These are phyloP conservation scores for Boletus patriciae DNA, from an alignment of 768 basidiomycete genomes.

Conservation along the genomic window DNA sequence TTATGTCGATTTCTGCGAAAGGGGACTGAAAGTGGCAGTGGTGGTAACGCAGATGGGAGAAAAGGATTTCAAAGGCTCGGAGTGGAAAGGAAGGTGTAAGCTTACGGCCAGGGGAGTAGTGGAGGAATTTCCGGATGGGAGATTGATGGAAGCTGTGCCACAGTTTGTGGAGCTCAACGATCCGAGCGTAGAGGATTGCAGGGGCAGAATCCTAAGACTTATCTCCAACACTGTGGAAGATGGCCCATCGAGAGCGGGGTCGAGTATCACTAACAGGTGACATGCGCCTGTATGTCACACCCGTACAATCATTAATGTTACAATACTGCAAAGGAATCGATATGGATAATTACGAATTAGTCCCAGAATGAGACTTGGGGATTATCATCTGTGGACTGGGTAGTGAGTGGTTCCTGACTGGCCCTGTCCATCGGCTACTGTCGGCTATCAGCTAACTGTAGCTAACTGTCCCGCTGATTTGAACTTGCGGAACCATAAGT, in stretches of 20 bases:
- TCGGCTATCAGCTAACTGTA: no score
- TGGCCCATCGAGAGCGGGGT: not conserved
- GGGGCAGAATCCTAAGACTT: conserved; percentile 19
- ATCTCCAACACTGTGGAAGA: conserved; percentile 15
- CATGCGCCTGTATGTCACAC: conserved; percentile 1
- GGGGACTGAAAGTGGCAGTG: conserved; percentile 14
- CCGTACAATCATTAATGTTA: not conserved
- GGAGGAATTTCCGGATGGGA: conserved; percentile 11
- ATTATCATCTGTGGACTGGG: not conserved
- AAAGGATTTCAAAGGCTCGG: conserved; percentile 1
- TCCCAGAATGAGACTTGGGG: not conserved
- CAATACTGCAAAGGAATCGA: not conserved
- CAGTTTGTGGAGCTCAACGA: conserved; percentile 14
- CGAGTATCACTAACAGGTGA: not conserved
- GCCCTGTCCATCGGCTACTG: no score
- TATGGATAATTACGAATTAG: not conserved
- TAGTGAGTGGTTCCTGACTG: no score
- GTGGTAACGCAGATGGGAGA: conserved; percentile 17
- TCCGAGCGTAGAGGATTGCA: conserved; percentile 18
- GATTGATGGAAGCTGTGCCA: conserved; percentile 23
- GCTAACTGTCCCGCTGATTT: no score
- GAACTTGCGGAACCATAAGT: not conserved
- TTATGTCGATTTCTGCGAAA: conserved; percentile 14
- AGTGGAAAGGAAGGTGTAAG: conserved; percentile 21
- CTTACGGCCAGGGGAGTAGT: conserved; percentile 6